A percentile compares a stretch with the other conserved stretches of the same genome.
phyloP scores from a whole-genome alignment of 1,284 basidiomycete genomes.

The Pyrrhoderma noxium region DNA sequence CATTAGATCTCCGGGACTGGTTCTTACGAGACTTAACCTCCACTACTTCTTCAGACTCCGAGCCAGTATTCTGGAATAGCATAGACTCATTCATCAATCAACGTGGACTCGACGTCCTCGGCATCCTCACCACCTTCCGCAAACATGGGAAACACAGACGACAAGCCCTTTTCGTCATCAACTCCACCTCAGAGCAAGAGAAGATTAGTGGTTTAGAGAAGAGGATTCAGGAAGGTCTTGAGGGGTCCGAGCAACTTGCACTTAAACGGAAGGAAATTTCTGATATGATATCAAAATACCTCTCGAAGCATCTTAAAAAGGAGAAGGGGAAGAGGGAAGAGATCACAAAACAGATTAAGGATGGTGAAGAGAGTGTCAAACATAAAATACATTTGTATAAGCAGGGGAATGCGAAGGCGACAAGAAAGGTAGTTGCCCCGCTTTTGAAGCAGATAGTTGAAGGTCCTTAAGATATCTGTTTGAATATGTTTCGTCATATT shows the following conservation, averaged over 20 bases:
- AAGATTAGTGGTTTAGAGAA: conserved; percentile 35
- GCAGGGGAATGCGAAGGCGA: conserved; percentile 69
- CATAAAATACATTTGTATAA: conserved; percentile 41
- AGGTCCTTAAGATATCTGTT: not conserved
- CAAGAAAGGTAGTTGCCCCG: conserved; percentile 78
- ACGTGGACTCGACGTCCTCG: conserved; percentile 56
- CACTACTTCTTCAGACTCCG: conserved; percentile 21
- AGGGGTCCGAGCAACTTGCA: conserved; percentile 7
- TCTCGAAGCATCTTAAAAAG: conserved; percentile 4
- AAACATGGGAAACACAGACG: conserved; percentile 29
- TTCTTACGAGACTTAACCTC: conserved; percentile 26
- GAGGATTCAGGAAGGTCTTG: conserved; percentile 8
- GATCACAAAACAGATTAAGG: conserved; percentile 10
- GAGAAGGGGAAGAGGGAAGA: not conserved
- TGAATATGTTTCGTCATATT: too few relatives aligned
- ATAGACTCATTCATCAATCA: conserved; percentile 60
- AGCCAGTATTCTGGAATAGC: conserved; percentile 37
- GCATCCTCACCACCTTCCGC: conserved; percentile 69
- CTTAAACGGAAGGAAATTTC: conserved; percentile 17
- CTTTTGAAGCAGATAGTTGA: conserved; percentile 46
- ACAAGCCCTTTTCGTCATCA: not conserved
- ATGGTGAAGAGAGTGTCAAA: conserved; percentile 23
- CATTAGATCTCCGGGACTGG: conserved; percentile 55
- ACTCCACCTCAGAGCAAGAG: conserved; percentile 33
- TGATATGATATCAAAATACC: conserved; percentile 21